These are phyloP conservation scores for Cutaneotrichosporon arboriforme DNA, from an alignment of 1,284 basidiomycete species.

Conservation along the genomic window DNA sequence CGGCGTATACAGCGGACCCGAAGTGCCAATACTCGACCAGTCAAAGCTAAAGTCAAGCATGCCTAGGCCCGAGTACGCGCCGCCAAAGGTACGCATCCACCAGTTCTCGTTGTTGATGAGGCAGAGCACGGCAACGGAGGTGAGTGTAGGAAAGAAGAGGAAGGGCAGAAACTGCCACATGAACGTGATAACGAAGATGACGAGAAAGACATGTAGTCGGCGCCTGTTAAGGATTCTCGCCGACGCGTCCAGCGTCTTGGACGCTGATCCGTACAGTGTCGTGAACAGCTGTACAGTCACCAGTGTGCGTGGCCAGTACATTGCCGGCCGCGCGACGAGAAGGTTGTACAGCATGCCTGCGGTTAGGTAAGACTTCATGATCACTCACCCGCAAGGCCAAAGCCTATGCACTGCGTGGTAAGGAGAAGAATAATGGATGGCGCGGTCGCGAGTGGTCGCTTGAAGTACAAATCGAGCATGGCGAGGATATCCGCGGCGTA, in stretches of 20 bases:
- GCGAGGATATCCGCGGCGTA: conserved; percentile 51
- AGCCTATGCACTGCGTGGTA: conserved; percentile 54
- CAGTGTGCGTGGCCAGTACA: conserved; percentile 51
- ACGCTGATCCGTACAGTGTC: conserved; percentile 46
- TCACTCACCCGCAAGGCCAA: conserved; percentile 51
- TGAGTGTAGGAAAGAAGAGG: conserved; percentile 51
- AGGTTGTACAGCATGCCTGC: conserved; percentile 47
- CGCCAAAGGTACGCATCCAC: conserved; percentile 49
- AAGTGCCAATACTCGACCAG: conserved; percentile 50
- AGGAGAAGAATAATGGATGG: conserved; percentile 54
- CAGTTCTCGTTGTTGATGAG: conserved; percentile 48
- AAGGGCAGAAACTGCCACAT: conserved; percentile 52
- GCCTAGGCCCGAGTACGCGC: conserved; percentile 53
- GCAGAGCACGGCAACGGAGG: conserved; percentile 51
- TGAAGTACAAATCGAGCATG: conserved; percentile 50
- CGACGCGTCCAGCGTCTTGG: conserved; percentile 10
- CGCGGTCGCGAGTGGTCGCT: conserved; percentile 41
- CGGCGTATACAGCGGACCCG: conserved; percentile 52
- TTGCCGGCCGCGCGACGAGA: conserved; percentile 42
- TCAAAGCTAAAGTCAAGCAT: conserved; percentile 52
- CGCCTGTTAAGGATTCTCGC: conserved; percentile 38
- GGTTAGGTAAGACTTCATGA: background rate
- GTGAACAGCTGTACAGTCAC: conserved; percentile 53
- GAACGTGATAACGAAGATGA: conserved; percentile 47
- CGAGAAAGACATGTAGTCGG: conserved; percentile 49